A percentile compares a stretch with the other conserved stretches of the same genome.
These are phyloP conservation scores for Cutaneotrichosporon cavernicola DNA, from an alignment of 1,284 basidiomycete genomes.

Conservation along the genomic window DNA sequence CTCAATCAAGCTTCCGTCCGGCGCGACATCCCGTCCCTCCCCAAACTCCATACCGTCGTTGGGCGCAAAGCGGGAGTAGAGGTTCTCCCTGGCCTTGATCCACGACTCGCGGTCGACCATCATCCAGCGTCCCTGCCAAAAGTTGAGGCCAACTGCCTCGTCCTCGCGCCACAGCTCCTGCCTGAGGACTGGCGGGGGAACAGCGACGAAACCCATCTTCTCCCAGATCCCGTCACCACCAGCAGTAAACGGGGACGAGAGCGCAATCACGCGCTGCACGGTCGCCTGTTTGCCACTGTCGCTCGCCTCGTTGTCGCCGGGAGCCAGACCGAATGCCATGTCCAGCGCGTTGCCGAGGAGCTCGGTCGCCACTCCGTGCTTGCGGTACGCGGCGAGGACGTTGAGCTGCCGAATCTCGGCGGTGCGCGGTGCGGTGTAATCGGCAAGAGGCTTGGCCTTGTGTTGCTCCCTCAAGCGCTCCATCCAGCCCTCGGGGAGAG, in stretches of 20 bases:
- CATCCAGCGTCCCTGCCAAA: slow-evolving; percentile 27
- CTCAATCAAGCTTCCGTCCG: background rate
- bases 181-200: background rate
- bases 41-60: background rate
- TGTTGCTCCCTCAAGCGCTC: background rate
- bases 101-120: slow-evolving; percentile 20
- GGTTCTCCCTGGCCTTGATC: slow-evolving; percentile 11
- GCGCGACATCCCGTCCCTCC: background rate
- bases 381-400: slow-evolving; percentile 65
- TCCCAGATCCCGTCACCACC: slow-evolving; percentile 53
- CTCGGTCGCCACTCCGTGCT: slow-evolving; percentile 63
- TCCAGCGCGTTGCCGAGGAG: slow-evolving; percentile 62
- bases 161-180: slow-evolving; percentile 9
- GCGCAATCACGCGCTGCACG: slow-evolving; percentile 54
- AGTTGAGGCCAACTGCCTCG: slow-evolving; percentile 18
- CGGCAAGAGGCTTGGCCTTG: background rate
- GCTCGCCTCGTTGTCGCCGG: background rate
- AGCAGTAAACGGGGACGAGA: slow-evolving; percentile 59
- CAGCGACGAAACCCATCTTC: slow-evolving; percentile 58
- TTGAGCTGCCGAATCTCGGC: slow-evolving; percentile 75
- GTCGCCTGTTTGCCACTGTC: slow-evolving; percentile 1
- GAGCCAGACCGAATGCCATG: slow-evolving; percentile 58
- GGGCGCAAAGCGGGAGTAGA: slow-evolving; percentile 7
- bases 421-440: slow-evolving; percentile 26
- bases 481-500: background rate